Evolutionary conservation across 176 grass and related monocot genomes (phyloP).

Genomic region (Triticum timopheevii): DNA sequence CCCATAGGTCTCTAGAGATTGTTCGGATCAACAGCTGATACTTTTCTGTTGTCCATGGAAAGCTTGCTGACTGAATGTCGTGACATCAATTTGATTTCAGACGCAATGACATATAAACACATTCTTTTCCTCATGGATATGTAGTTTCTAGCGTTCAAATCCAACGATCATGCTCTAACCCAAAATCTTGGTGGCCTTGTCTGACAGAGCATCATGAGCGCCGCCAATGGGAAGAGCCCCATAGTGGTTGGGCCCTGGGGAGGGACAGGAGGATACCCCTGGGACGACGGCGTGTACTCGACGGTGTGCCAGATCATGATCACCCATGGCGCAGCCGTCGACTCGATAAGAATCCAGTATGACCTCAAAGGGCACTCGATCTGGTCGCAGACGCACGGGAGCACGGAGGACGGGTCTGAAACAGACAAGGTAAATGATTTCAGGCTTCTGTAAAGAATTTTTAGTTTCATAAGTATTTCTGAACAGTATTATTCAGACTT

Average conservation of each 20-base stretch:
- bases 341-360: slow-evolving; percentile 62
- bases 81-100: background rate
- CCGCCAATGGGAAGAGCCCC: slow-evolving; percentile 47
- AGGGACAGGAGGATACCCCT: slow-evolving; percentile 59
- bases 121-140: background rate
- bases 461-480: too few species aligned
- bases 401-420: slow-evolving; percentile 41
- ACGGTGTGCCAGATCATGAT: slow-evolving; percentile 61
- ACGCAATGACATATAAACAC: background rate
- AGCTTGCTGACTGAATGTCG: background rate
- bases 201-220: slow-evolving; percentile 43
- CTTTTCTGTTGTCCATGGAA: background rate
- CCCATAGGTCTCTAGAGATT: background rate
- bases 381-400: slow-evolving; percentile 45
- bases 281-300: slow-evolving; percentile 70
- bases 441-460: too few species aligned
- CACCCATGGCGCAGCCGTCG: slow-evolving; percentile 58
- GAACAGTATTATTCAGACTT: too few species aligned
- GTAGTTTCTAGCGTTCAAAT: background rate
- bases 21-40: background rate
- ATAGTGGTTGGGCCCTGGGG: slow-evolving; percentile 79
- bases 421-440: slow-evolving; percentile 32
- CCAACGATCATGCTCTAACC: background rate
- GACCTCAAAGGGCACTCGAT: slow-evolving; percentile 46
- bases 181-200: background rate